Percentiles rank a stretch among this genome's conserved stretches.
Evolutionary conservation across 2,329 filamentous ascomycete genomes (phyloP).

Genomic region (Knufia petricola): DNA sequence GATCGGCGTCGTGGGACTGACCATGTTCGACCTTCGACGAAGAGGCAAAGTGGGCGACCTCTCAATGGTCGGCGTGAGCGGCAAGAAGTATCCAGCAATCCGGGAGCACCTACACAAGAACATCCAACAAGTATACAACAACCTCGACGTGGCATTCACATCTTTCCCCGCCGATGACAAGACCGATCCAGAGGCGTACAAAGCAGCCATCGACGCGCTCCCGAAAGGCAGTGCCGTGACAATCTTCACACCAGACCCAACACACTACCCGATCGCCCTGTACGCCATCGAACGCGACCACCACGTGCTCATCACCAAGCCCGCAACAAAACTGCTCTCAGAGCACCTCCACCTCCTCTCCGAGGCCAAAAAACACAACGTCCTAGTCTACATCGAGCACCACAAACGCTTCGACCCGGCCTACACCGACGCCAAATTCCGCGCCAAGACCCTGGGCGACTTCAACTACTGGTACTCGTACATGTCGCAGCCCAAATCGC

Average conservation of each 20-base stretch:
- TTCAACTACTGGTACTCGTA: conserved; percentile 99
- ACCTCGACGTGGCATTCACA: conserved; percentile 73
- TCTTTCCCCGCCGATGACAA: conserved; percentile 69
- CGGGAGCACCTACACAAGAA: conserved; percentile 83
- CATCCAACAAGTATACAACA: conserved; percentile 80
- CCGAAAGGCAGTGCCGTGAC: conserved; percentile 75
- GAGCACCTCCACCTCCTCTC: conserved; percentile 70
- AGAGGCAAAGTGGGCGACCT: conserved; percentile 79
- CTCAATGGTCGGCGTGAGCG: conserved; percentile 83
- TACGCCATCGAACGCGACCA: conserved; percentile 83
- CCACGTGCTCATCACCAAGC: conserved; percentile 90
- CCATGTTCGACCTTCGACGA: conserved; percentile 61
- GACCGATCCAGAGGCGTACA: conserved; percentile 72
- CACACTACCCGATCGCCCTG: conserved; percentile 82
- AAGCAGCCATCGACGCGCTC: conserved; percentile 74
- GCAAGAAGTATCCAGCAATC: conserved; percentile 83
- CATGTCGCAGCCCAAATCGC: conserved; percentile 87
- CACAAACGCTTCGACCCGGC: conserved; percentile 94
- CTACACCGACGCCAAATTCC: conserved; percentile 65
- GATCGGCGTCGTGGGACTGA: conserved; percentile 83
- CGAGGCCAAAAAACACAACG: conserved; percentile 61
- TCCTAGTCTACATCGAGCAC: conserved; percentile 90
- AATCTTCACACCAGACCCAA: conserved; percentile 90
- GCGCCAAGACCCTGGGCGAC: conserved; percentile 69
- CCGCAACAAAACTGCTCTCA: conserved; percentile 72